Percentiles rank a stretch among this genome's conserved stretches.
phyloP scores from a whole-genome alignment of 331 rosid species.

The Prunus yedoensis region DNA sequence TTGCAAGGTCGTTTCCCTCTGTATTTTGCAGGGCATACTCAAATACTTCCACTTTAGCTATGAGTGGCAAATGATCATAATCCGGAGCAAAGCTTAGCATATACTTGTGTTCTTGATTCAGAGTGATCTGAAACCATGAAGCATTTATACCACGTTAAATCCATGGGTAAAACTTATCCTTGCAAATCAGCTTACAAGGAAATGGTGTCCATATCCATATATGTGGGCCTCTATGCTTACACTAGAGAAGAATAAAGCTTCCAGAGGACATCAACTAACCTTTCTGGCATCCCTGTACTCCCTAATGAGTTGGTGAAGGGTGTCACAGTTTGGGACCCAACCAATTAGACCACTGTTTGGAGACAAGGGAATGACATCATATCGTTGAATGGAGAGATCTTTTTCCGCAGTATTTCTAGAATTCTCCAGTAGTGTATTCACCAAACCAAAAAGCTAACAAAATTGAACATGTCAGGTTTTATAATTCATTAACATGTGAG shows the following conservation, averaged over 20 bases:
- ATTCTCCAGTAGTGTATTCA: slow-evolving; percentile 86
- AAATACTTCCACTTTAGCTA: slow-evolving; percentile 98
- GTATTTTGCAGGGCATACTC: slow-evolving; percentile 83
- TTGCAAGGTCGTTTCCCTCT: slow-evolving; percentile 91
- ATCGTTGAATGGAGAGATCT: slow-evolving; percentile 81
- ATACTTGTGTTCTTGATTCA: slow-evolving; percentile 93
- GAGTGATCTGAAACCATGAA: slow-evolving; percentile 60
- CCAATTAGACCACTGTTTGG: slow-evolving; percentile 98
- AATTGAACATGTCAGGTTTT: slow-evolving; percentile 18
- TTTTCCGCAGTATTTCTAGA: slow-evolving; percentile 81
- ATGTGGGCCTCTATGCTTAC: not conserved
- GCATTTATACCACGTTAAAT: slow-evolving; percentile 11
- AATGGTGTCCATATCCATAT: not conserved
- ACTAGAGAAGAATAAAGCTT: not conserved
- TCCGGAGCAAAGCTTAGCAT: slow-evolving; percentile 98
- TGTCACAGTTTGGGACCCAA: slow-evolving; percentile 98
- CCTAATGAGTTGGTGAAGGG: slow-evolving; percentile 81
- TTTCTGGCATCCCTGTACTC: slow-evolving; percentile 94
- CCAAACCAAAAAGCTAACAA: slow-evolving; percentile 89
- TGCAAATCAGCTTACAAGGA: not conserved
- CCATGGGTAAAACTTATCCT: not conserved
- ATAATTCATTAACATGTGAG: slow-evolving; percentile 6
- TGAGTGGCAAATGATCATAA: slow-evolving; percentile 90
- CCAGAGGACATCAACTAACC: slow-evolving; percentile 46
- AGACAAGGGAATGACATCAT: slow-evolving; percentile 87